Conservation (phyloP, 148 eudicot species). For the Camellia japonica region DNA sequence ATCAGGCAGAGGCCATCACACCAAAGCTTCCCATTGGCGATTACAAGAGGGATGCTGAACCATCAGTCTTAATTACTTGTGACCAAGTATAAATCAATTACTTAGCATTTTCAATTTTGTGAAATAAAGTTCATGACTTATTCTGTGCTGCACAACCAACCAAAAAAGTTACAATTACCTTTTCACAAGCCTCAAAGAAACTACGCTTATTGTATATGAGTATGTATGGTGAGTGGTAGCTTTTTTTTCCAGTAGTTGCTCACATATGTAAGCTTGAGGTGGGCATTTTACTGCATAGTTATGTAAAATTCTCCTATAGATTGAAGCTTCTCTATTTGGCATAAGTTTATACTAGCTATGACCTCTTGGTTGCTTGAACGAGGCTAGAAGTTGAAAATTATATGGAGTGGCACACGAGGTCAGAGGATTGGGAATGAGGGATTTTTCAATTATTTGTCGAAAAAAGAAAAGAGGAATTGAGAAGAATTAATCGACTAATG, state of each 20-base stretch:
- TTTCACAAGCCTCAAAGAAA: not conserved
- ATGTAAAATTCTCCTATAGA: not conserved
- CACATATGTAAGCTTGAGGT: not conserved
- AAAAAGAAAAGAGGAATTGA: not conserved
- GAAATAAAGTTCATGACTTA: not conserved
- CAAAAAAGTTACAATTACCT: not conserved
- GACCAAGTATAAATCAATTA: constrained; percentile 58
- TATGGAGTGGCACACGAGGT: not conserved
- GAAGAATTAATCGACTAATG: not conserved
- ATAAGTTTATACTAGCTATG: not conserved
- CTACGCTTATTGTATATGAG: not conserved
- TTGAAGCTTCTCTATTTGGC: not conserved
- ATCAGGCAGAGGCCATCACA: constrained; percentile 70
- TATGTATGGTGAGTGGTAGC: not conserved
- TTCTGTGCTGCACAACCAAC: not conserved
- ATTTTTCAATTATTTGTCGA: not conserved
- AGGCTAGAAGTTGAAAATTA: not conserved
- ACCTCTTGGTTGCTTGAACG: not conserved
- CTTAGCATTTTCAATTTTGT: not conserved
- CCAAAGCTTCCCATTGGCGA: constrained; percentile 48
- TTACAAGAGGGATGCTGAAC: constrained; percentile 52
- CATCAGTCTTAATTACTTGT: constrained; percentile 68
- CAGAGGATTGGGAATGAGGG: not conserved
- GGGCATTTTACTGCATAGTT: not conserved
- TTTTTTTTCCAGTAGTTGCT: not conserved